Evolutionary conservation across 1,139 yeast genomes (phyloP).

Genomic region (Zygotorulaspora mrakii): DNA sequence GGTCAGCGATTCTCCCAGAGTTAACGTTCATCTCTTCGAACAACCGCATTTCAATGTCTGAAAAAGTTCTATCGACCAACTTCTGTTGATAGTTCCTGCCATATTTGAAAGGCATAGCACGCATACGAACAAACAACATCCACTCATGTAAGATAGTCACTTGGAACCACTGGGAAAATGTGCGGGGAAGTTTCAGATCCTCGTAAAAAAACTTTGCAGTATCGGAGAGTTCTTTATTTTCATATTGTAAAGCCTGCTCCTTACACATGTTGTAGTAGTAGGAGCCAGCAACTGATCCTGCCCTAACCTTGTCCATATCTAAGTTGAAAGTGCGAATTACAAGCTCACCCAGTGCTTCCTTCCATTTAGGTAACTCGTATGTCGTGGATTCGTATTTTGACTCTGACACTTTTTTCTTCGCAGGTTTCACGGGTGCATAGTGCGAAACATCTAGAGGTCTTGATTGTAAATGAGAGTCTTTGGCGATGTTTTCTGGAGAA

Average conservation of each 20-base stretch:
- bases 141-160: constrained; percentile 87
- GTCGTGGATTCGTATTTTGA: constrained; percentile 56
- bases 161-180: constrained; percentile 94
- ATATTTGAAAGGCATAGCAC: constrained; percentile 89
- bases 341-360: constrained; percentile 67
- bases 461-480: constrained; percentile 20
- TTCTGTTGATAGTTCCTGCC: constrained; percentile 91
- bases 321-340: constrained; percentile 63
- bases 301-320: constrained; percentile 88
- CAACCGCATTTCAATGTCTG: constrained; percentile 82
- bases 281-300: constrained; percentile 93
- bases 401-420: constrained; percentile 21
- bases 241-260: constrained; percentile 73
- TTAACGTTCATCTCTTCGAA: constrained; percentile 79
- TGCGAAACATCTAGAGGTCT: constrained; percentile 22
- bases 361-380: constrained; percentile 63
- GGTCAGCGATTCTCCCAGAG: constrained; percentile 81
- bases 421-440: constrained; percentile 22
- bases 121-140: constrained; percentile 91
- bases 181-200: constrained; percentile 73
- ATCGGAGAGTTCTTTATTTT: constrained; percentile 60
- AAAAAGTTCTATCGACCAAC: constrained; percentile 80
- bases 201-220: constrained; percentile 73
- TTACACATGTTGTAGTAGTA: constrained; percentile 83
- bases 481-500: constrained; percentile 24